Evolutionary conservation across 768 basidiomycete species (phyloP), one percentile per base, ranked within the genome.

Genomic region (Roridomyces roridus): DNA sequence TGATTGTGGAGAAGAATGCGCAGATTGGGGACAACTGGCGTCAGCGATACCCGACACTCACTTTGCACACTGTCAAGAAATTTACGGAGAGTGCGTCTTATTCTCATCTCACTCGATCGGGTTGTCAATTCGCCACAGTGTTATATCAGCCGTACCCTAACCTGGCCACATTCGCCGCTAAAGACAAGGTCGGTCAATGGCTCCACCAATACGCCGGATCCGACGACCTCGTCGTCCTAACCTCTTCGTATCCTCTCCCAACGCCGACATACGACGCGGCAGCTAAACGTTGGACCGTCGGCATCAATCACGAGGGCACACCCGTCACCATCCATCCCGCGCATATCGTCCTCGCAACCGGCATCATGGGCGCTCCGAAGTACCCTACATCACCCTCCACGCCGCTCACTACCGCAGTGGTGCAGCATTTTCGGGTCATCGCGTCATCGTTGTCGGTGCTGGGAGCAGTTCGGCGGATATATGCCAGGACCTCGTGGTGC

Each of bases 171-270:
- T 81, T 67, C 57, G 76, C 75, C 5, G 74, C 78, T n/a, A 67
- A 68, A 15, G 73, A 74, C 55, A 80, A 78, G 52, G 45, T 80
- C 5, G 80, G 77, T 0, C 68, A 76, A 55, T 80, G 76, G 77
- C 53, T 81, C 3, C 75, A 80, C 56, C 68, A 73, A 17, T 80
- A 81, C 57, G 72, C 70, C 2, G 50, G 59, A 2, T 66, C 68
- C 8, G 76, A 78, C 50, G 80, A 80, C 46, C 65, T 80, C 7
- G 65, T 72, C 9, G 67, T 80, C 9, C 80, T 79, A 79, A 77
- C 72, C 11, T 65, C 64, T 21, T 70, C 77, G 5, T 57, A 58
- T 7, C 58, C 72, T 8, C 51, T 71, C 5, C 70, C 74, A 0
- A 60, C 55, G 3, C 72, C 78, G 2, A 59, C 29, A 5, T 80